phyloP scores from a whole-genome alignment of 2,329 filamentous ascomycete species.

The Monilinia fructigena region DNA sequence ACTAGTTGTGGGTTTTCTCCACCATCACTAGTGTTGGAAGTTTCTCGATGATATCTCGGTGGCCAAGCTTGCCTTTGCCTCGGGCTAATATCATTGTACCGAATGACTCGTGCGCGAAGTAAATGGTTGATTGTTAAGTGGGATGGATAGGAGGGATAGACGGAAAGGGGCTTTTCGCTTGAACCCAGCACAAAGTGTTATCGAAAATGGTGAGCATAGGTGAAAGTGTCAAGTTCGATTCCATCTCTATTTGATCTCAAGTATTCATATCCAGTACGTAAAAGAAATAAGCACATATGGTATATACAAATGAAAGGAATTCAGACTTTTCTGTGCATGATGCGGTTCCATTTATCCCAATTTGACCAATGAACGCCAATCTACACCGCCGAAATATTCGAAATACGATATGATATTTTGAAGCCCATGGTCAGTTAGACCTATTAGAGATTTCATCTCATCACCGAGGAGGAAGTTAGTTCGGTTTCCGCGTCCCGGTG shows the following conservation, averaged over 20 bases:
- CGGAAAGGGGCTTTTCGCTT: slow-evolving; percentile 7
- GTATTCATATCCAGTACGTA: background rate
- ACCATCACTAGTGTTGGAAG: background rate
- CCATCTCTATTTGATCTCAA: background rate
- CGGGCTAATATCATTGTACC: background rate
- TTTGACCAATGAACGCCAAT: background rate
- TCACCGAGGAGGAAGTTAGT: background rate
- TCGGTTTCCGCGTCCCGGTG: background rate
- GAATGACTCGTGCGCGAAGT: background rate
- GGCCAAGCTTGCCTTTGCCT: background rate
- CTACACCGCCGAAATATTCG: background rate
- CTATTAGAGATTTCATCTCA: background rate
- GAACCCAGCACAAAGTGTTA: background rate
- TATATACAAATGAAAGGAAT: slow-evolving; percentile 3
- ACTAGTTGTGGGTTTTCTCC: slow-evolving; percentile 12
- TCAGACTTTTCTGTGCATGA: slow-evolving; percentile 10
- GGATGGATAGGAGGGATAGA: background rate
- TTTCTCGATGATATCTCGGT: background rate
- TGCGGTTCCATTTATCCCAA: slow-evolving; percentile 14
- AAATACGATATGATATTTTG: background rate
- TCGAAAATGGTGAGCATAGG: background rate
- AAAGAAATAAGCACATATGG: background rate
- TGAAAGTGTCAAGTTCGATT: background rate
- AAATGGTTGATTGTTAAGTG: background rate
- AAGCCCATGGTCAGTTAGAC: background rate